Base-by-base conservation (phyloP, 192 early-diverging fungal species). In the Ambispora gerdemannii region DNA sequence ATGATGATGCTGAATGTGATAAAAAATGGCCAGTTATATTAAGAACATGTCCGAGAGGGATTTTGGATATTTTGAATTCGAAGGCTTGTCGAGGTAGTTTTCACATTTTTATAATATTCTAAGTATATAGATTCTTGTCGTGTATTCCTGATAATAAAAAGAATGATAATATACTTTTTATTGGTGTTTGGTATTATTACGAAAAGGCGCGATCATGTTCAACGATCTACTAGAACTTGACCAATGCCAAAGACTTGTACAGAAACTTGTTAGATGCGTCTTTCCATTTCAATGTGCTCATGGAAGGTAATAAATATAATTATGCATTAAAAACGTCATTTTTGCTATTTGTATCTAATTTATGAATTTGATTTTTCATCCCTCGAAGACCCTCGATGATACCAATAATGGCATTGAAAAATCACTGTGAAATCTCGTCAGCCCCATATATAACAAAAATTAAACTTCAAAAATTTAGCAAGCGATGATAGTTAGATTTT, bases 221-320 rank as follows among this genome's bases (percentile, higher is more conserved):
- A 90, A 90, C 43, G 88, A 90, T 49, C 64, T 59, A 20, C 76
- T 93, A 2, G 72, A 79, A 0, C 13, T 69, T 7, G 58, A 68
- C 2, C 72, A 82, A 43, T 91, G 90, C 76, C 50, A 73, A 55
- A 33, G 63, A 13, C 58, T 93, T n/a, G 75, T 91, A 2, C 11
- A 72, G 4, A 71, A 79, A 33, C 60, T 93, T 20, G 65, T 84
- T 1, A 50, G 69, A 1, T 90, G 89, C 60, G 67, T 52, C 25
- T 87, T 80, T 63, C 86, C 88, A n/a, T 89, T 89, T 61, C 88
- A 87, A 53, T 88, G 86, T 71, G 86, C 86, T 15, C 86, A 87
- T 72, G 86, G 86, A 22, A 53, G 67, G 67, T 70, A 58, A 49
- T 24, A 4, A 7, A 20, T 59, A 32, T 13, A 2, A 3, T 60